phyloP scores from a whole-genome alignment of 176 grass and related monocot species.

The Aegilops longissima region DNA sequence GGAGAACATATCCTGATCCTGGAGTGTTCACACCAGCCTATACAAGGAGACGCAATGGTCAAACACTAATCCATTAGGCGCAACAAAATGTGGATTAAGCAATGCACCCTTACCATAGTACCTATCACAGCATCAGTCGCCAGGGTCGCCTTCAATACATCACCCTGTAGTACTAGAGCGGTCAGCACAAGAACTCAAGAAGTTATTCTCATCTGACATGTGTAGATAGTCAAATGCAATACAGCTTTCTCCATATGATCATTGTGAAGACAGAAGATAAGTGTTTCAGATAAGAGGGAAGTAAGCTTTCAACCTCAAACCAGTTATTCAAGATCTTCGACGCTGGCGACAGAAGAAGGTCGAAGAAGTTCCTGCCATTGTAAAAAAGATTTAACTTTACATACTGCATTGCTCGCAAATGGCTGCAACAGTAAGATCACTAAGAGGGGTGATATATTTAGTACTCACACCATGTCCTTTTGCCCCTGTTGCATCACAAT shows the following conservation, averaged over 20 bases:
- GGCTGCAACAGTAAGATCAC: background rate
- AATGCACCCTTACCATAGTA: slow-evolving; percentile 58
- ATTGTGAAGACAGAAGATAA: slow-evolving; percentile 10
- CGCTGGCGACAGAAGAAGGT: slow-evolving; percentile 83
- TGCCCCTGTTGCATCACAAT: slow-evolving; percentile 65
- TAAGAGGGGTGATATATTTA: background rate
- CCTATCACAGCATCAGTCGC: slow-evolving; percentile 96
- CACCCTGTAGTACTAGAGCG: slow-evolving; percentile 51
- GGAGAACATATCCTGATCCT: slow-evolving; percentile 95
- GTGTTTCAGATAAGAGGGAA: slow-evolving; percentile 17
- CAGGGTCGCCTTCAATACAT: slow-evolving; percentile 84
- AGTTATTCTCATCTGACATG: background rate
- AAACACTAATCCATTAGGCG: slow-evolving; percentile 18
- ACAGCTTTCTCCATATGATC: background rate
- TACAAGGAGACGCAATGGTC: slow-evolving; percentile 21
- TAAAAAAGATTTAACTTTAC: background rate
- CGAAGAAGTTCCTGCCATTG: slow-evolving; percentile 74
- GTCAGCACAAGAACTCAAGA: slow-evolving; percentile 8
- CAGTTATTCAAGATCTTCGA: slow-evolving; percentile 93
- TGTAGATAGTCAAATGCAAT: background rate
- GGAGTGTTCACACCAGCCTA: slow-evolving; percentile 82
- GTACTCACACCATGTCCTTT: slow-evolving; percentile 93
- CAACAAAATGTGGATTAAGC: slow-evolving; percentile 1
- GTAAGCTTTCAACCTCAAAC: slow-evolving; percentile 69
- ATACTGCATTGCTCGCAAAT: background rate